phyloP scores from a whole-genome alignment of 208 protist genomes.

The Acanthamoeba castellanii region DNA sequence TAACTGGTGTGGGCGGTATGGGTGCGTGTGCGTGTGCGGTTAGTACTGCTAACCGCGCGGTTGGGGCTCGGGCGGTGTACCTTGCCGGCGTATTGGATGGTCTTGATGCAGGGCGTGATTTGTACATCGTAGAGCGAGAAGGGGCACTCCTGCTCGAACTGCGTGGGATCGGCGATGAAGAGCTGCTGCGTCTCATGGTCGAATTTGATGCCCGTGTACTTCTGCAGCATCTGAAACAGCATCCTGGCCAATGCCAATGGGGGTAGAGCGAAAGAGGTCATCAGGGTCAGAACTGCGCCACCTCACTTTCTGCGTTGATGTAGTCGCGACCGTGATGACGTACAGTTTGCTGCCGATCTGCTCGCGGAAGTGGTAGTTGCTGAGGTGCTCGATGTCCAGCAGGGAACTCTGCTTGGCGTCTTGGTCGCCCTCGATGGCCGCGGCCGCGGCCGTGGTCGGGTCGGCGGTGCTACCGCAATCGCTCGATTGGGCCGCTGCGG shows the following conservation, averaged over 20 bases:
- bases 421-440: not conserved
- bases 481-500: not conserved
- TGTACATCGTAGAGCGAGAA: slow-evolving; percentile 60
- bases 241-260: not conserved
- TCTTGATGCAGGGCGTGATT: slow-evolving; percentile 66
- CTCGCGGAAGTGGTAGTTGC: slow-evolving; percentile 64
- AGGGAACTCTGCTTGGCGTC: slow-evolving; percentile 20
- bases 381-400: slow-evolving; percentile 63
- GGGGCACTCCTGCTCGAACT: slow-evolving; percentile 66
- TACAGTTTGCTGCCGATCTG: slow-evolving; percentile 74
- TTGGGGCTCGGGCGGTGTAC: not conserved
- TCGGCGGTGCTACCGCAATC: not conserved
- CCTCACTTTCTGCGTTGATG: too few species aligned
- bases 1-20: not conserved
- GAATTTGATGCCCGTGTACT: slow-evolving; percentile 62
- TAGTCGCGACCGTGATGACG: too few species aligned
- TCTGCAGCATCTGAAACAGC: slow-evolving; percentile 72
- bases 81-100: slow-evolving; percentile 68
- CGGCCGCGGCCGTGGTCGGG: not conserved
- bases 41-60: not conserved
- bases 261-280: too few species aligned
- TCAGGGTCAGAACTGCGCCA: too few species aligned
- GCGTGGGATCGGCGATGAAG: slow-evolving; percentile 68
- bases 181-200: slow-evolving; percentile 27
- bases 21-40: too few species aligned